Conservation (phyloP, 2,329 filamentous ascomycete genomes). For the Stromatinia cepivora region DNA sequence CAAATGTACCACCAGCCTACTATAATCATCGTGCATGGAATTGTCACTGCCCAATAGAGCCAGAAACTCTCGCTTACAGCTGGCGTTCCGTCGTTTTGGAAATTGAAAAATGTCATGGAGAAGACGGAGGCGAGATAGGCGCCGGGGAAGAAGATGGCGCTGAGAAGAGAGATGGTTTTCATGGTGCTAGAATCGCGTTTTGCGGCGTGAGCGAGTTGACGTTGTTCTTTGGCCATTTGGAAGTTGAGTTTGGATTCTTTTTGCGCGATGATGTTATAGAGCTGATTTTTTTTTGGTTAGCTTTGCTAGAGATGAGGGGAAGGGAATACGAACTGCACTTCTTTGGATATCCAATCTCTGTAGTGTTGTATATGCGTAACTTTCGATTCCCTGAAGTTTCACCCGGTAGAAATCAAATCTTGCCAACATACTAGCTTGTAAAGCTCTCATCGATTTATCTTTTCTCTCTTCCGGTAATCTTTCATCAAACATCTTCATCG, state of each 20-base stretch:
- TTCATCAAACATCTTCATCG: slow-evolving; percentile 44
- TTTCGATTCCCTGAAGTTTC: slow-evolving; percentile 62
- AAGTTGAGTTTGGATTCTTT: slow-evolving; percentile 64
- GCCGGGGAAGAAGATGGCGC: slow-evolving; percentile 62
- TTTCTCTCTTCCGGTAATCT: slow-evolving; percentile 25
- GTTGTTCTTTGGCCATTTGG: slow-evolving; percentile 51
- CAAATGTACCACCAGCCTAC: slow-evolving; percentile 56
- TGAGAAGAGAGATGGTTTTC: slow-evolving; percentile 65
- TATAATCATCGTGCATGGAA: slow-evolving; percentile 57
- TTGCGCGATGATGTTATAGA: slow-evolving; percentile 67
- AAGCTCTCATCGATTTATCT: slow-evolving; percentile 41
- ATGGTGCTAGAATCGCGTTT: slow-evolving; percentile 53
- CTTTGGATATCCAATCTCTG: slow-evolving; percentile 62
- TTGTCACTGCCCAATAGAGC: slow-evolving; percentile 63
- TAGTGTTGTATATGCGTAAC: slow-evolving; percentile 62
- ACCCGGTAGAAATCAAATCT: slow-evolving; percentile 60
- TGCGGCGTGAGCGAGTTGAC: slow-evolving; percentile 44
- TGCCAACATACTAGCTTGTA: slow-evolving; percentile 55
- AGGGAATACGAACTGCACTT: slow-evolving; percentile 51
- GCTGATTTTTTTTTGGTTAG: slow-evolving; percentile 42
- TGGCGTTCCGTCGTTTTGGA: slow-evolving; percentile 42
- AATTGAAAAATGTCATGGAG: slow-evolving; percentile 68
- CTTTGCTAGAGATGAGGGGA: background rate
- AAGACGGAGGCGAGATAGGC: slow-evolving; percentile 64
- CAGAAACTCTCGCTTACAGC: slow-evolving; percentile 53